Percentiles rank a stretch among this genome's conserved stretches.
Conservation (phyloP, 768 basidiomycete genomes). For the Suillus alpinus region DNA sequence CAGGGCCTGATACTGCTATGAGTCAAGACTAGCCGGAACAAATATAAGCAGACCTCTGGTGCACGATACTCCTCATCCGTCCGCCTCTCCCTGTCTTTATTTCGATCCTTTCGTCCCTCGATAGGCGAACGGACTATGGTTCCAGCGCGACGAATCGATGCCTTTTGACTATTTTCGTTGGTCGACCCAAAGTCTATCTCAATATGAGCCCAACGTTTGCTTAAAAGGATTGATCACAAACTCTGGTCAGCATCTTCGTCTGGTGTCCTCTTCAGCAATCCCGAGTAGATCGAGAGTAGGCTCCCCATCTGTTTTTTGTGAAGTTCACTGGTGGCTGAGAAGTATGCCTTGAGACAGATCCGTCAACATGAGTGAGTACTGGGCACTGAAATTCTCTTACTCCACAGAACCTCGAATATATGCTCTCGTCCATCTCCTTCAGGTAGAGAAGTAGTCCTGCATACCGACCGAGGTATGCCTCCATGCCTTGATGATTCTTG, state of each 20-base stretch:
- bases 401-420: slow-evolving; percentile 87
- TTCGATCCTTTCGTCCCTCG: slow-evolving; percentile 43
- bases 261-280: slow-evolving; percentile 57
- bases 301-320: slow-evolving; percentile 80
- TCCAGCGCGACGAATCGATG: slow-evolving; percentile 76
- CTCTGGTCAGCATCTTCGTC: slow-evolving; percentile 79
- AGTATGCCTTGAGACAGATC: slow-evolving; percentile 70
- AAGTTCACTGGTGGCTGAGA: slow-evolving; percentile 79
- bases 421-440: slow-evolving; percentile 91
- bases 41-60: slow-evolving; percentile 56
- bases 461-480: slow-evolving; percentile 83
- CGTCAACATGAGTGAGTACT: not conserved
- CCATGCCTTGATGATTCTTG: slow-evolving; percentile 67
- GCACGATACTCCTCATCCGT: slow-evolving; percentile 61
- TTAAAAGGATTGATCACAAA: slow-evolving; percentile 24
- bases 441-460: slow-evolving; percentile 88
- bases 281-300: slow-evolving; percentile 56
- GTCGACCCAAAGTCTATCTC: slow-evolving; percentile 40
- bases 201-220: not conserved
- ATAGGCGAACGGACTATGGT: slow-evolving; percentile 80
- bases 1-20: slow-evolving; percentile 57
- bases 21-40: not conserved
- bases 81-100: slow-evolving; percentile 50
- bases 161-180: slow-evolving; percentile 39
- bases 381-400: slow-evolving; percentile 44